Conservation (phyloP, 2,329 filamentous ascomycete species). For the Lizonia empirigonia region DNA sequence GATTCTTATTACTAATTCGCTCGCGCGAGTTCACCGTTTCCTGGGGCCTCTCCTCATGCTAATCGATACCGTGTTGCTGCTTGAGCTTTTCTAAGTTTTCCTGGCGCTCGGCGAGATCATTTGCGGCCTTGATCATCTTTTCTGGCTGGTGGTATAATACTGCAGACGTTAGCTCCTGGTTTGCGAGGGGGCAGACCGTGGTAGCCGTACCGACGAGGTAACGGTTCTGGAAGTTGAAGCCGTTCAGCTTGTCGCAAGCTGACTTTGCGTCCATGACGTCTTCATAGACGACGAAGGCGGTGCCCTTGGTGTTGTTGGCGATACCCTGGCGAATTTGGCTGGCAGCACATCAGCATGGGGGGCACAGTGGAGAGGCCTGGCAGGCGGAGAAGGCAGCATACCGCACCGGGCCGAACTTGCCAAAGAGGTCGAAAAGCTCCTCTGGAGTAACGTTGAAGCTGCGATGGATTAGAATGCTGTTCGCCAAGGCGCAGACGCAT, state of each 20-base stretch:
- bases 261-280: constrained; percentile 99
- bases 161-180: constrained; percentile 33
- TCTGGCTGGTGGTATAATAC: constrained; percentile 79
- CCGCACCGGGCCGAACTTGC: constrained; percentile 95
- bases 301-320: constrained; percentile 95
- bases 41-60: constrained; percentile 60
- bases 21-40: constrained; percentile 41
- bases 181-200: not conserved
- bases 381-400: constrained; percentile 56
- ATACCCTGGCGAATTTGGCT: constrained; percentile 99
- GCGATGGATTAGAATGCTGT: constrained; percentile 13
- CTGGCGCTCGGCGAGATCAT: constrained; percentile 90
- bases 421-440: constrained; percentile 98
- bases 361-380: constrained; percentile 10
- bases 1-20: constrained; percentile 39
- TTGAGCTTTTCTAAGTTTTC: constrained; percentile 99
- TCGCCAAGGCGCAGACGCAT: not conserved
- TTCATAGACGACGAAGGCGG: constrained; percentile 98
- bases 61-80: constrained; percentile 97
- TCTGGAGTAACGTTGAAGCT: constrained; percentile 99
- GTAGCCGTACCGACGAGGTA: constrained; percentile 85
- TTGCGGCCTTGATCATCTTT: constrained; percentile 84
- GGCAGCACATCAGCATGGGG: constrained; percentile 32
- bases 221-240: constrained; percentile 99
- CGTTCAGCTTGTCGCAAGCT: constrained; percentile 99